These are phyloP conservation scores for Linnemannia exigua DNA, from an alignment of 192 early-diverging fungal genomes.

Conservation along the genomic window DNA sequence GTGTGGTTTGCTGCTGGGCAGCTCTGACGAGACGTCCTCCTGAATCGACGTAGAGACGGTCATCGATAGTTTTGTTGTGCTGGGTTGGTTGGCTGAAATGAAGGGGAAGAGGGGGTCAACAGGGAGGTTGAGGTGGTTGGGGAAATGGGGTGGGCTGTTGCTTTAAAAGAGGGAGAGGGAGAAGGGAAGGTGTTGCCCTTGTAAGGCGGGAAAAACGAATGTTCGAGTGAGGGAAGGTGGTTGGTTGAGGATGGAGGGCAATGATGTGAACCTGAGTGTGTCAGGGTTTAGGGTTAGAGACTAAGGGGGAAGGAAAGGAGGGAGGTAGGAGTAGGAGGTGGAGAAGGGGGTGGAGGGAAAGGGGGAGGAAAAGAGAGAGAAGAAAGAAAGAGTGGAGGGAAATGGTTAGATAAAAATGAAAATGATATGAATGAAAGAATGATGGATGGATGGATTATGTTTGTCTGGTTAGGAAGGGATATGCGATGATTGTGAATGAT, in stretches of 20 bases:
- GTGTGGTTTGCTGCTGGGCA: background rate
- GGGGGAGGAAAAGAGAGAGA: background rate
- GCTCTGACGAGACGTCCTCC: conserved; percentile 1
- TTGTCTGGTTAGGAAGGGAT: background rate
- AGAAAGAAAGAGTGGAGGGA: background rate
- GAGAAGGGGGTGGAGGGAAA: background rate
- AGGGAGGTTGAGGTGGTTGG: background rate
- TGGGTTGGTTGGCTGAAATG: background rate
- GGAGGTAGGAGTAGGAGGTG: background rate
- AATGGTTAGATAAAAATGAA: background rate
- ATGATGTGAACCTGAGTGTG: conserved; percentile 7
- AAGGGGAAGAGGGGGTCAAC: background rate
- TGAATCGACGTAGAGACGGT: background rate
- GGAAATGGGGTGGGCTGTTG: background rate
- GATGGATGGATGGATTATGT: background rate
- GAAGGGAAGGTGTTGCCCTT: background rate
- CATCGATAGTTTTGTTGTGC: background rate
- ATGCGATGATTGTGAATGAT: no score
- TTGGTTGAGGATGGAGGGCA: conserved; percentile 1
- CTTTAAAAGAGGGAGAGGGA: background rate
- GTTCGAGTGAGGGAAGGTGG: background rate
- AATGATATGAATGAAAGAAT: background rate
- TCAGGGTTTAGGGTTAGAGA: conserved; percentile 19
- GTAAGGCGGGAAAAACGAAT: background rate
- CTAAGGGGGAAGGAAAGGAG: background rate